Base-by-base conservation (phyloP, 208 protist genomes). In the Trypanosoma melophagium region DNA sequence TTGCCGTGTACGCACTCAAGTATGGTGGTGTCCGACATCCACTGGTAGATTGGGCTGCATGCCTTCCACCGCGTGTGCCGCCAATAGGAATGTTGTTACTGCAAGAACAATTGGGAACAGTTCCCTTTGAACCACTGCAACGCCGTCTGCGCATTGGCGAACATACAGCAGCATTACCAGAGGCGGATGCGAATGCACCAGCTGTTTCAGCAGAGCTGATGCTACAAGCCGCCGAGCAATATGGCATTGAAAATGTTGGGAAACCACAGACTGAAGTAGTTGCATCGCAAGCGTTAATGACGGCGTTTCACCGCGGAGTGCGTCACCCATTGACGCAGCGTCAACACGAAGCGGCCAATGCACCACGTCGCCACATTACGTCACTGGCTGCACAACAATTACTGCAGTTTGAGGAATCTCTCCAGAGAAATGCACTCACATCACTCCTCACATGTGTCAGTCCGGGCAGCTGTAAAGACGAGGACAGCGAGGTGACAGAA, bases 51-150 rank as follows among this genome's bases (percentile, higher is more conserved):
- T 94, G 88, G 86, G 58, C 71, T 22, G 63, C 53, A 5, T 70
- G 61, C 1, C 65, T 94, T 17, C 86, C 89, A 22, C 83, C 78
- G 16, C 81, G 80, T 42, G 49, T 76, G 35, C 83, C 86, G 16
- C 81, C 89, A 38, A 73, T 90, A 54, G 88, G 84, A 0, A 50
- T 76, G 49, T 60, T 91, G 50, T 60, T 89, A 55, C 60, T 60
- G 24, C 22, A 75, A 24, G 13, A 49, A 25, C 47, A 70, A 40
- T 58, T 28, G n/a, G 52, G 47, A n/a, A 35, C 13, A 13, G 40
- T 53, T 14, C 22, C 52, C 4, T 79, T 81, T 52, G 54, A 59
- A 17, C 77, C 84, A 2, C 76, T 91, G 25, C 76, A 87, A 70
- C 80, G 81, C 14, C 78, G 69, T 10, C 61, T 94, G 10, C 76